phyloP scores from a whole-genome alignment of 306 rosid genomes.

The Cucurbita pepo region DNA sequence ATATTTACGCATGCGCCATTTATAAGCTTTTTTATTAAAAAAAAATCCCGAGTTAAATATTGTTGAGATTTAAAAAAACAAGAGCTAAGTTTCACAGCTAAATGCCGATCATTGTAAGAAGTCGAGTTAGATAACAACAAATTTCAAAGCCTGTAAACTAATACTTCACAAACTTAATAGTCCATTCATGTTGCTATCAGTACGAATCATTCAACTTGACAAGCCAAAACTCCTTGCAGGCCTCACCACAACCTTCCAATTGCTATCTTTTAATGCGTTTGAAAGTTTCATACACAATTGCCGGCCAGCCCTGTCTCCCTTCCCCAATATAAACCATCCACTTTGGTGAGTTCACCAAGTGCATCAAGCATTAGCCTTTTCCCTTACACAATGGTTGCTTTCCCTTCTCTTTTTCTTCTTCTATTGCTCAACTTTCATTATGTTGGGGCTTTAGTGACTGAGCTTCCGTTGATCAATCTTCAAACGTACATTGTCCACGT shows the following conservation, averaged over 20 bases:
- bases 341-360: neutral
- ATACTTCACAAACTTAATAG: neutral
- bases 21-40: too few species aligned
- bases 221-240: neutral
- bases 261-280: neutral
- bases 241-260: neutral
- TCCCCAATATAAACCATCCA: neutral
- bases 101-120: neutral
- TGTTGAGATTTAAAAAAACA: neutral
- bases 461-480: neutral
- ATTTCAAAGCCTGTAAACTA: neutral
- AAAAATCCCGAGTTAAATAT: too few species aligned
- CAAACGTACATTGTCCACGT: constrained; percentile 42
- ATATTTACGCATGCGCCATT: too few species aligned
- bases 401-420: neutral
- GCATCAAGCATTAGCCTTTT: neutral
- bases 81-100: neutral
- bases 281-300: neutral
- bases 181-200: neutral
- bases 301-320: neutral
- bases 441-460: neutral
- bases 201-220: neutral
- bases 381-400: neutral
- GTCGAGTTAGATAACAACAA: neutral
- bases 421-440: neutral